Base-by-base conservation (phyloP, 176 grass and related monocot species). In the Oryza coarctata region DNA sequence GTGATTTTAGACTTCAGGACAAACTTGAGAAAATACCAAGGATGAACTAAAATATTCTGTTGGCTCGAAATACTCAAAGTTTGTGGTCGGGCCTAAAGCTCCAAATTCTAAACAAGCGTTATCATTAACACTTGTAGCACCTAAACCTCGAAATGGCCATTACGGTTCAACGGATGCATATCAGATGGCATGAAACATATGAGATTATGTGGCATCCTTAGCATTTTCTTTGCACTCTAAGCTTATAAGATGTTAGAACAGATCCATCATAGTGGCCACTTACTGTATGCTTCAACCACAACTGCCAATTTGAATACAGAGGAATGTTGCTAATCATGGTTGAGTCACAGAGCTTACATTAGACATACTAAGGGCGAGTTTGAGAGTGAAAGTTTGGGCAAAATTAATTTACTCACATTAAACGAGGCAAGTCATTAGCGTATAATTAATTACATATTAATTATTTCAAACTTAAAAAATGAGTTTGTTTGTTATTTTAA, bases 251-350 rank as follows among this genome's bases (percentile, higher is more conserved):
- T 50, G 18, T 55, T 67, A 75, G 31, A 64, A 75, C 33, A 84
- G 45, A 76, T 76, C 6, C 33, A 74, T 34, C 29, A 7, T 10
- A 76, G n/a, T 12, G n/a, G 45, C 10, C 10, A 84, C 63, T 70
- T 69, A 34, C 38, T 49, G 35, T 35, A 71, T 64, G 65, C 72
- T 70, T 75, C 31, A 76, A 36, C 55, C 23, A 26, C 80, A 73
- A 15, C 2, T 34, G 20, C 72, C 57, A 85, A 57, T 70, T 85
- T 80, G 23, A 65, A 77, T 57, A 81, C 14, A 55, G 7, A 82
- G 20, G 25, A 40, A 8, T 5, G 15, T 70, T 7, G 2, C 26
- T 50, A 77, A 72, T 10, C 50, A 47, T 70, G 73, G 64, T 58
- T 47, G 35, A 61, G 49, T 13, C 45, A 57, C 23, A 73, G 15